Evolutionary conservation across 441 rosid genomes (phyloP).

Genomic region (Erodium moschatum): DNA sequence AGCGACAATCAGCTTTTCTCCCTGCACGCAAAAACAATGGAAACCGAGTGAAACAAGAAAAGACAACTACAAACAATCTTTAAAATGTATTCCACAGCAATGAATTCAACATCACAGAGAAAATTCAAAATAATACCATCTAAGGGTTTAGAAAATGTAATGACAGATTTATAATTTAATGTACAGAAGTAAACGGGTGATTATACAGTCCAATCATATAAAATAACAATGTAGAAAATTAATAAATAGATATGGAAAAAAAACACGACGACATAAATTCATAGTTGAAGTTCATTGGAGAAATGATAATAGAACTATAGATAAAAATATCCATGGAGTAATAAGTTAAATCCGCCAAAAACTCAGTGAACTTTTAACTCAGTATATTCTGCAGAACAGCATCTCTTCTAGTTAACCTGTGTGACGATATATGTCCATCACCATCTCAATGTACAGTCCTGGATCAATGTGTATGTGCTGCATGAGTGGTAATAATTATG

Average conservation of each 20-base stretch:
- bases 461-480: neutral
- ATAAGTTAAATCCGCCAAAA: neutral
- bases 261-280: neutral
- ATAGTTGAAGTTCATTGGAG: neutral
- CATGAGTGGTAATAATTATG: neutral
- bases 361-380: neutral
- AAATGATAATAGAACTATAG: neutral
- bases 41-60: conserved; percentile 2
- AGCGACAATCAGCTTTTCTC: conserved; percentile 70
- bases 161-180: neutral
- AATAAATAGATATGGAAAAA: neutral
- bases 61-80: neutral
- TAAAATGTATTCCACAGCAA: neutral
- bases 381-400: neutral
- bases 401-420: neutral
- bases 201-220: neutral
- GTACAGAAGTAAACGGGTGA: neutral
- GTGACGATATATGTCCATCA: neutral
- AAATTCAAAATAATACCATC: neutral
- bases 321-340: neutral
- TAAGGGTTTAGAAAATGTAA: neutral
- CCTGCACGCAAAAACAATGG: conserved; percentile 33
- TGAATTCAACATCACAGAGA: neutral
- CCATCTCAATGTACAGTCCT: no score
- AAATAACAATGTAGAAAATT: neutral